Evolutionary conservation across 495 filamentous ascomycete genomes (phyloP), one percentile per base, ranked within the genome.

Genomic region (Podospora fimiseda): DNA sequence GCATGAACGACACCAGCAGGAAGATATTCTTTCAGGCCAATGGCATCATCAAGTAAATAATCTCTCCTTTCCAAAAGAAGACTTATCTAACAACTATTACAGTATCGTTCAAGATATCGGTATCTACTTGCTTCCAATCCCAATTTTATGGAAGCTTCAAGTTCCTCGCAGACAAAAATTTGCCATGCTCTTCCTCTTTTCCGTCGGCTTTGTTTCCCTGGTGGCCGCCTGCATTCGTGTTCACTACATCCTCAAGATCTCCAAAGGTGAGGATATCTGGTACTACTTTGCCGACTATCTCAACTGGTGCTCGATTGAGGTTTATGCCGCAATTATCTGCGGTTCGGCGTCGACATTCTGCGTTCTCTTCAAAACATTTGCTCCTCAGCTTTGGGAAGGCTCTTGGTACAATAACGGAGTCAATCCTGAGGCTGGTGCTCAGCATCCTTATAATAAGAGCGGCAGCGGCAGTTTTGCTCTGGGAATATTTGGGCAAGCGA

Each of bases 31-130:
- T 52, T 36, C 16, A 62, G 15, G 53, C 50, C 7, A 64, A 56
- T 45, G 52, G 45, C 1, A 53, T 46, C 1, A 68, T 72, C 37
- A 74, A 77, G n/a, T n/a, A n/a, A n/a, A n/a, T n/a, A n/a, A n/a
- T n/a, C n/a, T n/a, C n/a, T n/a, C n/a, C n/a, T n/a, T n/a, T n/a
- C n/a, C n/a, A n/a, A n/a, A n/a, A n/a, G n/a, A n/a, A n/a, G n/a
- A n/a, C n/a, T n/a, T n/a, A n/a, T n/a, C n/a, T n/a, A n/a, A n/a
- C n/a, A n/a, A n/a, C n/a, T n/a, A n/a, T n/a, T n/a, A n/a, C n/a
- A n/a, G n/a, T 52, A 77, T 76, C 15, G 43, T 71, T 21, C 70
- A 69, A 41, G 75, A 78, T 60, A 44, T 72, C 18, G 23, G 67
- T 5, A 56, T 66, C 8, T 54, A 64, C 24, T n/a, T 58, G 8